These are phyloP conservation scores for Aspergillus luchuensis DNA, from an alignment of 2,329 filamentous ascomycete genomes.

Conservation along the genomic window DNA sequence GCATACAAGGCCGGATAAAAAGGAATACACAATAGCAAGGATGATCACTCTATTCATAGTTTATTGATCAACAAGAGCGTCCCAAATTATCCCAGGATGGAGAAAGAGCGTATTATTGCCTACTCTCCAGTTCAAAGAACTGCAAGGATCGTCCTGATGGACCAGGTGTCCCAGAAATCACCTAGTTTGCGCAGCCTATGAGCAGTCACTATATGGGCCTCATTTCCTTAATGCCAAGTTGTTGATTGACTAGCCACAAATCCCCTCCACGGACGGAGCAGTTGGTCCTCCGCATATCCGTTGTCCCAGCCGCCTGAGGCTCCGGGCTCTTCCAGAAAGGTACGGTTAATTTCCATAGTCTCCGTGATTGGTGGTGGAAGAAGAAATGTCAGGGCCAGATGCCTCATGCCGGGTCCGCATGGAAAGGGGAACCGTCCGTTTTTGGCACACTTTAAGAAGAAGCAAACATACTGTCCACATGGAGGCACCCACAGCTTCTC, in stretches of 20 bases:
- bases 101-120: neutral
- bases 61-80: neutral
- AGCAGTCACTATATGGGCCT: neutral
- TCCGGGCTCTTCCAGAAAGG: neutral
- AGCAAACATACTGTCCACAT: slow-evolving; percentile 1
- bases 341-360: slow-evolving; percentile 4
- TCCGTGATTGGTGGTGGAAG: neutral
- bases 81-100: neutral
- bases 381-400: neutral
- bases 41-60: slow-evolving; percentile 1
- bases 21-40: neutral
- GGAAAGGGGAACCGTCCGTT: neutral
- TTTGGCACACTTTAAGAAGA: neutral
- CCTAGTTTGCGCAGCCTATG: neutral
- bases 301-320: neutral
- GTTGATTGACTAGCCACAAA: neutral
- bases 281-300: neutral
- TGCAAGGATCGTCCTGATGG: neutral
- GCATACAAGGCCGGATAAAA: neutral
- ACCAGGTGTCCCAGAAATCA: slow-evolving; percentile 1
- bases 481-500: neutral
- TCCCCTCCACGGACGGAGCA: neutral
- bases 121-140: neutral
- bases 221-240: neutral
- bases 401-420: neutral